Evolutionary conservation across 495 filamentous ascomycete genomes (phyloP).

Genomic region (Usnea hakonensis): DNA sequence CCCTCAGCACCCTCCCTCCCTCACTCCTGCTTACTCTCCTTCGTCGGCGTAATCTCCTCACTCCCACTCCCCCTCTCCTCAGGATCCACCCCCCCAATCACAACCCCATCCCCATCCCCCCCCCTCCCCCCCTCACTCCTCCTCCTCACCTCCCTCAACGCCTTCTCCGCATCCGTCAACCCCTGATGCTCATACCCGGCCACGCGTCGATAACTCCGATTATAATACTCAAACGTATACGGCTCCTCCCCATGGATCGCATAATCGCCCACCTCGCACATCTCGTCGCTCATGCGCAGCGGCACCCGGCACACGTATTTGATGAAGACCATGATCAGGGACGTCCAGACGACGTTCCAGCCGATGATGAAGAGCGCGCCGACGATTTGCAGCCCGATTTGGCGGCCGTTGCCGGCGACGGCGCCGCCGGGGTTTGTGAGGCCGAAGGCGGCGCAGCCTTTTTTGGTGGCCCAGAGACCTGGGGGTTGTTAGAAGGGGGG

Average conservation of each 20-base stretch:
- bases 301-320: constrained; percentile 47
- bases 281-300: constrained; percentile 41
- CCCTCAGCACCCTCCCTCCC: not conserved
- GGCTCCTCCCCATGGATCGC: constrained; percentile 46
- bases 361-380: constrained; percentile 49
- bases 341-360: constrained; percentile 49
- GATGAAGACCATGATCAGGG: constrained; percentile 47
- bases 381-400: constrained; percentile 47
- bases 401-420: constrained; percentile 43
- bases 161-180: constrained; percentile 10
- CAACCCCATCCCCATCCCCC: not conserved
- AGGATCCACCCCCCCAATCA: constrained; percentile 12
- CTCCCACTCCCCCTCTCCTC: not conserved
- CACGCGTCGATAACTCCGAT: constrained; percentile 6
- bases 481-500: not conserved
- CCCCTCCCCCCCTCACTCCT: not conserved
- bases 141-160: constrained; percentile 1
- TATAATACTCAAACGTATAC: constrained; percentile 32
- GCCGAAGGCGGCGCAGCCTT: constrained; percentile 45
- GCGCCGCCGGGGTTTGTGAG: constrained; percentile 44
- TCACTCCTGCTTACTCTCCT: constrained; percentile 5
- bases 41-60: not conserved
- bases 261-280: constrained; percentile 42
- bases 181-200: constrained; percentile 14
- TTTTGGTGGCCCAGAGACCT: constrained; percentile 42